These are phyloP conservation scores for Yamagishiella unicocca DNA, from an alignment of 139 green algal genomes.

Conservation along the genomic window DNA sequence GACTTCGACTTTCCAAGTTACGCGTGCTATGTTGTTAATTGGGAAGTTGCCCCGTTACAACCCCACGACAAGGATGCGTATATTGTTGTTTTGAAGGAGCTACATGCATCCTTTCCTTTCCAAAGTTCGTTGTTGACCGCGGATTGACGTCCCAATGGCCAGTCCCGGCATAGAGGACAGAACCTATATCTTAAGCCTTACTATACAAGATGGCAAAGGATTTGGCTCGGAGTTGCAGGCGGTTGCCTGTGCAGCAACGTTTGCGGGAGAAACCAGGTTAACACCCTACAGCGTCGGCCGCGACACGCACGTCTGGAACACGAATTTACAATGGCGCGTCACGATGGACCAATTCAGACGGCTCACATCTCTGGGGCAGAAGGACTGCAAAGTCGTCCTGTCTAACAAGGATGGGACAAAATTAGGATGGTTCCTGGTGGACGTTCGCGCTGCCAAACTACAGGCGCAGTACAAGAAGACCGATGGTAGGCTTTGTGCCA, in stretches of 20 bases:
- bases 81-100: too few species aligned
- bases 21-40: too few species aligned
- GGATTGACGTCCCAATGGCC: too few species aligned
- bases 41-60: too few species aligned
- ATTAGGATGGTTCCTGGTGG: constrained; percentile 71
- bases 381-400: constrained; percentile 58
- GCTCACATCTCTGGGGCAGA: constrained; percentile 43
- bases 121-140: too few species aligned
- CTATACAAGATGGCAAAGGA: constrained; percentile 53
- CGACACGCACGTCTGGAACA: constrained; percentile 61
- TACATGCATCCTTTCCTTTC: too few species aligned
- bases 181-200: constrained; percentile 43
- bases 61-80: too few species aligned
- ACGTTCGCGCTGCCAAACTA: constrained; percentile 67
- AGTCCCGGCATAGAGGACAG: constrained; percentile 10
- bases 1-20: too few species aligned
- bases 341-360: constrained; percentile 56
- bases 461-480: constrained; percentile 62
- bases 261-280: constrained; percentile 53
- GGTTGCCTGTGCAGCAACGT: constrained; percentile 52
- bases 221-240: constrained; percentile 63
- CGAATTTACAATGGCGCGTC: constrained; percentile 54
- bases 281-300: constrained; percentile 58
- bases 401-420: constrained; percentile 53
- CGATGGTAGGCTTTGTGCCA: constrained; percentile 61